Base-by-base conservation (phyloP, 2,329 filamentous ascomycete genomes). In the Colletotrichum sp. region DNA sequence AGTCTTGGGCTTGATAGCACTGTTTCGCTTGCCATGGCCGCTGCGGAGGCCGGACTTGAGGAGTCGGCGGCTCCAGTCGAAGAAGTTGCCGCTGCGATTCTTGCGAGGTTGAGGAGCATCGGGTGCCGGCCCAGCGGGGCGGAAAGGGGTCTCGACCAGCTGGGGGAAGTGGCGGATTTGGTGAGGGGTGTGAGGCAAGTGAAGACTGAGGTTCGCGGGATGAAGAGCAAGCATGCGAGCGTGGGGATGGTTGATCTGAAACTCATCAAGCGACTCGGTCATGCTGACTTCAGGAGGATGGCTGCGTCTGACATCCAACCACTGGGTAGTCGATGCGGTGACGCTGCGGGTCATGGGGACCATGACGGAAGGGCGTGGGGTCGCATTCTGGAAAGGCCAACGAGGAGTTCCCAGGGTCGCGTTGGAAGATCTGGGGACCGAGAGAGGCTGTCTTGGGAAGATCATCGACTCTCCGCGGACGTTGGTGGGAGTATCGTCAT, bases 321-420 rank as follows among this genome's bases (percentile, higher is more conserved):
- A 3, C 55, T 38, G 9, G 26, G n/a, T 15, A 4, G 21, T 7
- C 9, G 58, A 68, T 1, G 16, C 56, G 6, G 73, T 73, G 28
- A 69, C 6, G 48, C 70, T 65, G 15, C 24, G 73, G n/a, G 58
- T 21, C 21, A 76, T 66, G 43, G 73, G 70, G 6, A 64, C 70
- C 65, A 76, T 73, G 21, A 52, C 65, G 3, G 73, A 64, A 15
- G 38, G n/a, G 4, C 73, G 70, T 2, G 73, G 73, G 3, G 73
- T 76, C 9, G 70, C 73, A 36, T 76, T 24, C 8, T 76, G 73
- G 34, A 76, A 76, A 18, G 73, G 73, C 73, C 73, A 76, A 15
- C 64, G 70, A 32, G 73, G 73, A 10, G 70, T 65, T 13, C 26
- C 34, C 2, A 28, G 48, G 38, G 38, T 5, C 2, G 58, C 61